Evolutionary conservation across 2,329 filamentous ascomycete species (phyloP).

Genomic region (Apiospora koreana): DNA sequence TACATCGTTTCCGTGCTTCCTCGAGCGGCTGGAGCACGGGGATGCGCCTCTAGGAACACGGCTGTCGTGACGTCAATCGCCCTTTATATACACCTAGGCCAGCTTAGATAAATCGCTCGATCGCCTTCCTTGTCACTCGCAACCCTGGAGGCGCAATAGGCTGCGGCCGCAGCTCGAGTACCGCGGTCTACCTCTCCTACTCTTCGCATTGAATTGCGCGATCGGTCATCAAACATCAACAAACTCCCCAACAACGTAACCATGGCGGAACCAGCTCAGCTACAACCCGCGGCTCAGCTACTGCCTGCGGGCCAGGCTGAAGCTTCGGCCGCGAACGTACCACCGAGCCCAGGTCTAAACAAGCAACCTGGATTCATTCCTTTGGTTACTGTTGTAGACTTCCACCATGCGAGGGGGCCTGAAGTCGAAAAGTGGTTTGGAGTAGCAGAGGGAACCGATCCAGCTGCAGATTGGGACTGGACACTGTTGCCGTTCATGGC

Average conservation of each 20-base stretch:
- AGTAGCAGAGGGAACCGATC: conserved; percentile 70
- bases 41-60: background rate
- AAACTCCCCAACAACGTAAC: background rate
- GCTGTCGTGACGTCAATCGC: background rate
- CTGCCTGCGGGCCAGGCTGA: background rate
- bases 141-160: conserved; percentile 1
- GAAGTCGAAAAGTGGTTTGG: conserved; percentile 95
- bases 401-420: conserved; percentile 83
- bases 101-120: background rate
- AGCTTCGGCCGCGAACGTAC: background rate
- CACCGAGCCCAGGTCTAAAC: background rate
- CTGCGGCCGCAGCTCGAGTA: background rate
- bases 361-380: conserved; percentile 54
- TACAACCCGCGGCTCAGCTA: background rate
- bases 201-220: background rate
- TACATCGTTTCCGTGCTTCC: background rate
- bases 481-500: conserved; percentile 93
- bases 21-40: background rate
- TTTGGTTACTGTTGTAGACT: conserved; percentile 78
- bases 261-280: conserved; percentile 10
- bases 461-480: conserved; percentile 86
- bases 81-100: background rate
- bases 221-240: background rate
- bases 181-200: background rate
- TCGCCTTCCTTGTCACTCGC: background rate